Conservation (phyloP, 345 rosid genomes). For the Schrenkiella parvula region DNA sequence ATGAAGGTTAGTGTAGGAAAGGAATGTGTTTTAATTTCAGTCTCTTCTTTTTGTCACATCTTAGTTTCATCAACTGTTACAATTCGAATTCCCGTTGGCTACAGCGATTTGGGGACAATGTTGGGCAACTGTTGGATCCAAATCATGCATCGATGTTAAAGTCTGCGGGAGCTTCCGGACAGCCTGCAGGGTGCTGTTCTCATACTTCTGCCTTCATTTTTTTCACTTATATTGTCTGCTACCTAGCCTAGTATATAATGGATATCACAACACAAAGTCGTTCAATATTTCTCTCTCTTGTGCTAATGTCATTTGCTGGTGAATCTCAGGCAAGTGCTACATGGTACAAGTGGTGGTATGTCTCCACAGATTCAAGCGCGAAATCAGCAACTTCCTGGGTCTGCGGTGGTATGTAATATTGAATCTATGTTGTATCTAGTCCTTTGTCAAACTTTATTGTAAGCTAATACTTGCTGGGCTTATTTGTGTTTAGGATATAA, state of each 20-base stretch:
- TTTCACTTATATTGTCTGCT: constrained; percentile 5
- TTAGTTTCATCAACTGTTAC: neutral
- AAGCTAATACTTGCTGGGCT: constrained; percentile 26
- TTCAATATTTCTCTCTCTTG: neutral
- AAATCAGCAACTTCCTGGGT: constrained; percentile 75
- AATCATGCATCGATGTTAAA: constrained; percentile 86
- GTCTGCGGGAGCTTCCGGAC: constrained; percentile 72
- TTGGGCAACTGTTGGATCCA: constrained; percentile 81
- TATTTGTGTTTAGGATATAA: constrained; percentile 70
- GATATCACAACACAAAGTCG: neutral
- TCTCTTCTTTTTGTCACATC: neutral
- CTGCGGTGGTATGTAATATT: constrained; percentile 56
- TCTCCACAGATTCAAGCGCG: constrained; percentile 88
- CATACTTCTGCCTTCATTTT: constrained; percentile 21
- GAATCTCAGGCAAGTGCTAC: constrained; percentile 87
- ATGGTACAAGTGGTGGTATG: constrained; percentile 77
- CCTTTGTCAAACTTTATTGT: neutral
- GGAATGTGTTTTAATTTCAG: neutral
- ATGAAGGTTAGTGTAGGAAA: constrained; percentile 57
- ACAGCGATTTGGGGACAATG: constrained; percentile 85
- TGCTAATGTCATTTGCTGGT: constrained; percentile 7
- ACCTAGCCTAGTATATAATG: neutral
- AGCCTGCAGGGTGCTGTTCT: constrained; percentile 77
- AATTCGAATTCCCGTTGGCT: constrained; percentile 28
- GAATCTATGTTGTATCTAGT: neutral